A percentile compares a stretch with the other conserved stretches of the same genome.
phyloP scores from a whole-genome alignment of 768 basidiomycete species.

The Pulveroboletus sp. region DNA sequence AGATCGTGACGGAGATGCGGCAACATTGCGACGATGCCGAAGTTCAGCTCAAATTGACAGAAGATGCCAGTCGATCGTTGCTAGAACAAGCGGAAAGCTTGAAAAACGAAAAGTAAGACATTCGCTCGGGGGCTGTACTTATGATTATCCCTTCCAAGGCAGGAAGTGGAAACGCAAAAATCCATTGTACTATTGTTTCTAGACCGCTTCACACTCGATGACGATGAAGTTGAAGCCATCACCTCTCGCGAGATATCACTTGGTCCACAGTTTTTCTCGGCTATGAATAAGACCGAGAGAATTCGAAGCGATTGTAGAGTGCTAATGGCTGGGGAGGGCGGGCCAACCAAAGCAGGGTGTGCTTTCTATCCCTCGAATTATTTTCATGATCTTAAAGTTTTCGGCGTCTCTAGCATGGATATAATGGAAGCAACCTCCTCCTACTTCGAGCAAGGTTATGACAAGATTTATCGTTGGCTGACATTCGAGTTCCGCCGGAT shows the following conservation, averaged over 20 bases:
- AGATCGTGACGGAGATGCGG: constrained; percentile 79
- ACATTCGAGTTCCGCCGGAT: constrained; percentile 81
- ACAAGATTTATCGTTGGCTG: constrained; percentile 85
- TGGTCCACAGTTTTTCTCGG: constrained; percentile 70
- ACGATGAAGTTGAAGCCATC: constrained; percentile 70
- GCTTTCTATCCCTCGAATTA: constrained; percentile 10
- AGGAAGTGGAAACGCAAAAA: constrained; percentile 66
- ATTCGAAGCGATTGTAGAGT: constrained; percentile 86
- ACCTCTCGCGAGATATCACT: constrained; percentile 78
- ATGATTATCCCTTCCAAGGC: constrained; percentile 37
- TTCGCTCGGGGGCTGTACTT: background rate
- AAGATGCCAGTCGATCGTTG: constrained; percentile 71
- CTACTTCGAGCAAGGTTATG: constrained; percentile 85
- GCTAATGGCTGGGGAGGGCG: constrained; percentile 82
- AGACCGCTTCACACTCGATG: constrained; percentile 76
- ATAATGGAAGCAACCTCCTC: constrained; percentile 82
- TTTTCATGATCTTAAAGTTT: background rate
- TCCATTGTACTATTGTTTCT: constrained; percentile 80
- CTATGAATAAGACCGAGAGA: constrained; percentile 81
- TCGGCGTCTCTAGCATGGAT: constrained; percentile 60
- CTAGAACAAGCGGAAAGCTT: constrained; percentile 82
- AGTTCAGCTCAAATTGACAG: constrained; percentile 67
- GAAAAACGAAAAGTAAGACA: constrained; percentile 63
- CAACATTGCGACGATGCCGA: constrained; percentile 81
- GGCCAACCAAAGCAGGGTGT: constrained; percentile 75